Conservation (phyloP, 805 yeast species). For the Zygoascus bituminiphila region DNA sequence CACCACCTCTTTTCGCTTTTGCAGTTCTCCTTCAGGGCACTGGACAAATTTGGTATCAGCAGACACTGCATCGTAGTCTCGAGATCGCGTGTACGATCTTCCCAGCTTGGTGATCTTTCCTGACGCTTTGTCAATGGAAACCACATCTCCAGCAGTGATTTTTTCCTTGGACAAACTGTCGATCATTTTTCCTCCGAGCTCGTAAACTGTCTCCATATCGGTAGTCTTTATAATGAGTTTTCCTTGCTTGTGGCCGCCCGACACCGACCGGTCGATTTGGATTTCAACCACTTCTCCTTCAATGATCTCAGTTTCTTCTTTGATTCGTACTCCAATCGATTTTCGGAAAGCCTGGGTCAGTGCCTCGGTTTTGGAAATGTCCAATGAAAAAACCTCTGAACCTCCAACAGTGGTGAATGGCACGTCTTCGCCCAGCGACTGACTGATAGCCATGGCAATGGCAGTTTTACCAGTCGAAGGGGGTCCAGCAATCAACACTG, state of each 20-base stretch:
- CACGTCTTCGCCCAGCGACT: constrained; percentile 53
- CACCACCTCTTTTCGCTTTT: constrained; percentile 88
- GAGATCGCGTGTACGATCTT: constrained; percentile 88
- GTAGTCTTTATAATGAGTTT: constrained; percentile 95
- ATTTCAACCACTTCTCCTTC: constrained; percentile 99
- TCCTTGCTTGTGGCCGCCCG: constrained; percentile 98
- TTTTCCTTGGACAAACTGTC: constrained; percentile 91
- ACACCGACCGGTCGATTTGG: constrained; percentile 84
- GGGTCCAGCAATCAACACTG: constrained; percentile 93
- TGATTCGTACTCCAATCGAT: constrained; percentile 89
- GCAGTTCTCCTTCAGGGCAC: constrained; percentile 98
- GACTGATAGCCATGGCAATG: constrained; percentile 76
- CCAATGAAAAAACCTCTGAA: constrained; percentile 85
- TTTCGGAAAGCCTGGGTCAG: constrained; percentile 93
- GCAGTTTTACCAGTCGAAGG: constrained; percentile 99
- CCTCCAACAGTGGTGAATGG: constrained; percentile 96
- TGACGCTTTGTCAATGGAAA: constrained; percentile 88
- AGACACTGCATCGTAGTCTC: constrained; percentile 98
- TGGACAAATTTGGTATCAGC: constrained; percentile 97
- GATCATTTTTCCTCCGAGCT: constrained; percentile 88
- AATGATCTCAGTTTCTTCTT: constrained; percentile 93
- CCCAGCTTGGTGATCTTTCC: constrained; percentile 94
- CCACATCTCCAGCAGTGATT: constrained; percentile 94
- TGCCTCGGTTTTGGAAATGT: constrained; percentile 91
- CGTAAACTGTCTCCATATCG: constrained; percentile 97